These are phyloP conservation scores for Didymosphaeria variabile DNA, from an alignment of 2,329 filamentous ascomycete species.

Conservation along the genomic window DNA sequence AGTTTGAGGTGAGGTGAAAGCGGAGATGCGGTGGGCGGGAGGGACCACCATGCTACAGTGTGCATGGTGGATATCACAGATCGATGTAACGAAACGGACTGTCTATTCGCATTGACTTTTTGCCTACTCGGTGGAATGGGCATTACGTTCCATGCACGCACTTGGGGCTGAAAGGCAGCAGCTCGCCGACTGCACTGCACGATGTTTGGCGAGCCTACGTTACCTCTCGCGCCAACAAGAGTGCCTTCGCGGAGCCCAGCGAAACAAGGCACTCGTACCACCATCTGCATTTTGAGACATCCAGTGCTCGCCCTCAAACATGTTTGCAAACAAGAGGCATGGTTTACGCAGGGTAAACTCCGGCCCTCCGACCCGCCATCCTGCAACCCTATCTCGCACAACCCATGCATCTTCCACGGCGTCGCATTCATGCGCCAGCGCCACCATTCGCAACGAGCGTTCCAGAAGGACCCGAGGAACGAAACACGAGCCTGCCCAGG, in stretches of 20 bases:
- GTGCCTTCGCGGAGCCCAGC: background rate
- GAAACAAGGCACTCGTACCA: too few species aligned
- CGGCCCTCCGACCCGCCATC: background rate
- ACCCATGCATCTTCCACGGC: slow-evolving; percentile 1
- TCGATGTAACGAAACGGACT: slow-evolving; percentile 1
- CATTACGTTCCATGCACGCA: background rate
- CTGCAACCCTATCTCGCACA: background rate
- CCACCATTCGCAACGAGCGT: background rate
- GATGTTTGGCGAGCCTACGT: background rate
- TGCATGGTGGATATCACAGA: too few species aligned
- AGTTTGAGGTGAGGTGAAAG: too few species aligned
- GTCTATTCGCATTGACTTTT: background rate
- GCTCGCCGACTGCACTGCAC: slow-evolving; percentile 8
- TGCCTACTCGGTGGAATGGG: slow-evolving; percentile 9
- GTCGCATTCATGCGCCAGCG: too few species aligned
- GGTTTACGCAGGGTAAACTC: background rate
- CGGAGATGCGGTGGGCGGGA: too few species aligned
- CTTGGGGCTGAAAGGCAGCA: slow-evolving; percentile 1
- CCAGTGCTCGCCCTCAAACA: background rate
- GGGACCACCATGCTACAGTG: too few species aligned
- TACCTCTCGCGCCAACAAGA: background rate
- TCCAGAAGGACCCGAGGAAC: slow-evolving; percentile 13
- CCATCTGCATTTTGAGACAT: too few species aligned
- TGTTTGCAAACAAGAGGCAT: background rate
- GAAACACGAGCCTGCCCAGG: slow-evolving; percentile 7